Evolutionary conservation across 495 filamentous ascomycete genomes (phyloP).

Genomic region (Penicillium canescens): DNA sequence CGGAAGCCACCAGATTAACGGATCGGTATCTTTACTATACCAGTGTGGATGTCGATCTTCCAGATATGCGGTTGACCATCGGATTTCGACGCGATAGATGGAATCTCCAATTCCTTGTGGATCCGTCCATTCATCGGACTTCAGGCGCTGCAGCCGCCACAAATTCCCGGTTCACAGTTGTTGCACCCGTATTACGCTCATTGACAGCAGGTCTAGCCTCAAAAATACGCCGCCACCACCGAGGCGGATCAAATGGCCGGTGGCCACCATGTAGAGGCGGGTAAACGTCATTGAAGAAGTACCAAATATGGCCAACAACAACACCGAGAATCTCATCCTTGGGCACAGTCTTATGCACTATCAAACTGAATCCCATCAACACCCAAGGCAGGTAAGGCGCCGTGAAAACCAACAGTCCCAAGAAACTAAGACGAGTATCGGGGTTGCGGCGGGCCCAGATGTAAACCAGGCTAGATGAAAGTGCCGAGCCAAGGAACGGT

Average conservation of each 20-base stretch:
- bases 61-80: not conserved
- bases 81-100: not conserved
- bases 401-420: constrained; percentile 86
- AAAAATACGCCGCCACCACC: constrained; percentile 89
- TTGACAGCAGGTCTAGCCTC: constrained; percentile 44
- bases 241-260: constrained; percentile 84
- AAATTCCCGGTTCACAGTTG: constrained; percentile 38
- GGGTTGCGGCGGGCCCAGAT: constrained; percentile 97
- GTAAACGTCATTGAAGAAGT: constrained; percentile 97
- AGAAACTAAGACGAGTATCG: constrained; percentile 83
- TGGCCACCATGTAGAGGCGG: constrained; percentile 84
- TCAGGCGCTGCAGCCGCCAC: constrained; percentile 42
- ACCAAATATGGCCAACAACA: constrained; percentile 93
- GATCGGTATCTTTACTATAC: too few species aligned
- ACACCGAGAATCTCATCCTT: constrained; percentile 97
- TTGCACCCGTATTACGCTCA: constrained; percentile 24
- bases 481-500: constrained; percentile 86
- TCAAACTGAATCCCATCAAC: constrained; percentile 82
- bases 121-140: constrained; percentile 29
- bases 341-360: constrained; percentile 81
- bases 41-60: too few species aligned
- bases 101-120: too few species aligned
- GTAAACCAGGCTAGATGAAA: constrained; percentile 92
- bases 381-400: constrained; percentile 98
- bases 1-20: too few species aligned